phyloP scores from a whole-genome alignment of 345 rosid species.

The Salix caprea region DNA sequence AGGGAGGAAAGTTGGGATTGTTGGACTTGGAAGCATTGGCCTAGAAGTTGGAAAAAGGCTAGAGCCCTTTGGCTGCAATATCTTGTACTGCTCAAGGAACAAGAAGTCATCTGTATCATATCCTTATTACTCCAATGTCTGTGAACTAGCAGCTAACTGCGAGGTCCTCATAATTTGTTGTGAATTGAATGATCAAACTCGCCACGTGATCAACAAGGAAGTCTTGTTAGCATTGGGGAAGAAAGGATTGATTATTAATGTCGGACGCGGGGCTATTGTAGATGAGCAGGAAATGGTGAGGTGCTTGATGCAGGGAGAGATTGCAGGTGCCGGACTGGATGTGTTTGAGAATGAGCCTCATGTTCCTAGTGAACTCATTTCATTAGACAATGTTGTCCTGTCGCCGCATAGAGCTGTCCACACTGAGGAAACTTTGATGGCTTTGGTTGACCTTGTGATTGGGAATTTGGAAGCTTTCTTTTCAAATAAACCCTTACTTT shows the following conservation, averaged over 20 bases:
- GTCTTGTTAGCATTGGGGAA: slow-evolving; percentile 16
- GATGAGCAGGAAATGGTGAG: slow-evolving; percentile 21
- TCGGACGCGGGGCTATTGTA: slow-evolving; percentile 3
- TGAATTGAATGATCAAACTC: slow-evolving; percentile 6
- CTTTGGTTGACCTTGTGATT: background rate
- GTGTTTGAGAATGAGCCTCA: slow-evolving; percentile 22
- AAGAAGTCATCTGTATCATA: background rate
- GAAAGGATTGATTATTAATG: slow-evolving; percentile 10
- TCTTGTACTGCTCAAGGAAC: slow-evolving; percentile 10
- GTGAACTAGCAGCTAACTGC: slow-evolving; percentile 7
- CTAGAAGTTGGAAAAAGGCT: slow-evolving; percentile 2
- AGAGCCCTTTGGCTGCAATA: slow-evolving; percentile 7
- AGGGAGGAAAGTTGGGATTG: slow-evolving; percentile 13
- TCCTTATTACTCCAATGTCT: slow-evolving; percentile 2
- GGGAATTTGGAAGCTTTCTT: slow-evolving; percentile 12
- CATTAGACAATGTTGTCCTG: slow-evolving; percentile 18
- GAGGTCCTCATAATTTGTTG: slow-evolving; percentile 10
- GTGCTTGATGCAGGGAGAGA: slow-evolving; percentile 13
- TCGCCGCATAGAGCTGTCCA: background rate
- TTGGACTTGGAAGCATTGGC: slow-evolving; percentile 14
- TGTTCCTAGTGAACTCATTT: slow-evolving; percentile 7
- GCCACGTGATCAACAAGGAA: slow-evolving; percentile 9
- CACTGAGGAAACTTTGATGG: background rate
- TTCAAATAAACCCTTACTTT: background rate
- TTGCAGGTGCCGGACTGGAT: slow-evolving; percentile 21